Percentiles rank a stretch among this genome's conserved stretches.
Evolutionary conservation across 2,329 filamentous ascomycete genomes (phyloP).

Genomic region (Neurospora sp.): DNA sequence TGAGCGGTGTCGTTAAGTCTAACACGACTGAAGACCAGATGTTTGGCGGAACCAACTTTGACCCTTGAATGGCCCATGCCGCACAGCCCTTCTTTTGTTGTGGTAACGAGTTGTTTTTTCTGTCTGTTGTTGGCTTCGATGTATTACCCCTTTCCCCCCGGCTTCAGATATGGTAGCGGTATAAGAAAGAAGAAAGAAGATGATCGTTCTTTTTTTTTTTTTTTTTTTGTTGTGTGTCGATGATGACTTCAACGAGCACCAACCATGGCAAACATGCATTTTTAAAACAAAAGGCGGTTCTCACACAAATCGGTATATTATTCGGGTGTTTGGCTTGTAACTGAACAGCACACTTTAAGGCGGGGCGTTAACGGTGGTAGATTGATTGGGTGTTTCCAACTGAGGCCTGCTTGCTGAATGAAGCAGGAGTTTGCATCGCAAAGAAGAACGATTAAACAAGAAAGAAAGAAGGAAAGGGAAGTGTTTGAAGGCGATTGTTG

Average conservation of each 20-base stretch:
- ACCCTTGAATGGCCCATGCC: constrained; percentile 37
- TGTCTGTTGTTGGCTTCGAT: constrained; percentile 1
- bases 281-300: not conserved
- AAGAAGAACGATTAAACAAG: not conserved
- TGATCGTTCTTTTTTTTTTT: not conserved
- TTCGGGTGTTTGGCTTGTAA: not conserved
- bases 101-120: constrained; percentile 1
- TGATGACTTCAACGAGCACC: constrained; percentile 9
- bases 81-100: constrained; percentile 1
- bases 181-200: constrained; percentile 12
- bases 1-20: constrained; percentile 54
- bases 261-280: constrained; percentile 16
- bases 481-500: not conserved
- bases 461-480: not conserved
- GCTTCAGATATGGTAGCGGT: not conserved
- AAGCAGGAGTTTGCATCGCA: not conserved
- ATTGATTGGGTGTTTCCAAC: not conserved
- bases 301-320: not conserved
- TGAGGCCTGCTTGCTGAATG: not conserved
- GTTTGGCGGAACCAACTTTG: constrained; percentile 54
- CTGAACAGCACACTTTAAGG: not conserved
- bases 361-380: not conserved
- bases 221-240: constrained; percentile 12
- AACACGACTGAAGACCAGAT: constrained; percentile 52
- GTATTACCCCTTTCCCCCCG: constrained; percentile 1